A percentile compares a stretch with the other conserved stretches of the same genome.
These are phyloP conservation scores for Rhizopogon rudus DNA, from an alignment of 768 basidiomycete genomes.

Conservation along the genomic window DNA sequence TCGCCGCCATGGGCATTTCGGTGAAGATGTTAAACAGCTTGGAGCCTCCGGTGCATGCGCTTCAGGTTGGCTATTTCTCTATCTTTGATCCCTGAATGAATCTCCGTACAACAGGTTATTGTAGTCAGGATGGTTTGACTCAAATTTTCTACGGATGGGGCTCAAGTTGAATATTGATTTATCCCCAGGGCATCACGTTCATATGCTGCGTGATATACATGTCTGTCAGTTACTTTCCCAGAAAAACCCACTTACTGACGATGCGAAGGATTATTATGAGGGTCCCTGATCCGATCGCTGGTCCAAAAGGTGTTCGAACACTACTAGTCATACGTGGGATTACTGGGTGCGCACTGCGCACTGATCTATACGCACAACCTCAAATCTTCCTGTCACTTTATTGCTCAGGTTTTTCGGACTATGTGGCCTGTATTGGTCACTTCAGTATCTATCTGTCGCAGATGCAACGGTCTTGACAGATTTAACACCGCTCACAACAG, in stretches of 20 bases:
- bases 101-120: slow-evolving; percentile 37
- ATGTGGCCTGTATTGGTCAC: slow-evolving; percentile 60
- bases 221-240: slow-evolving; percentile 20
- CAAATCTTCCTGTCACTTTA: neutral
- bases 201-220: slow-evolving; percentile 50
- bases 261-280: slow-evolving; percentile 30
- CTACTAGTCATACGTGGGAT: slow-evolving; percentile 57
- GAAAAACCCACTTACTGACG: neutral
- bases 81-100: neutral
- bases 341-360: slow-evolving; percentile 40
- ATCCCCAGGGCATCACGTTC: slow-evolving; percentile 44
- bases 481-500: slow-evolving; percentile 63
- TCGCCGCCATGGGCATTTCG: slow-evolving; percentile 53
- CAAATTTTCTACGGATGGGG: neutral
- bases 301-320: slow-evolving; percentile 62
- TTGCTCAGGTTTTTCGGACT: slow-evolving; percentile 62
- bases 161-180: neutral
- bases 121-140: slow-evolving; percentile 51
- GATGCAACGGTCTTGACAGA: slow-evolving; percentile 79
- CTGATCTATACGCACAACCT: neutral
- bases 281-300: slow-evolving; percentile 57
- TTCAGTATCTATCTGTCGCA: slow-evolving; percentile 71
- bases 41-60: slow-evolving; percentile 52
- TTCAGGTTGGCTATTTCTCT: slow-evolving; percentile 38
- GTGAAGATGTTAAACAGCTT: slow-evolving; percentile 59